Evolutionary conservation across 352 stramenopile species (phyloP).

Genomic region (Phytophthora constricta): DNA sequence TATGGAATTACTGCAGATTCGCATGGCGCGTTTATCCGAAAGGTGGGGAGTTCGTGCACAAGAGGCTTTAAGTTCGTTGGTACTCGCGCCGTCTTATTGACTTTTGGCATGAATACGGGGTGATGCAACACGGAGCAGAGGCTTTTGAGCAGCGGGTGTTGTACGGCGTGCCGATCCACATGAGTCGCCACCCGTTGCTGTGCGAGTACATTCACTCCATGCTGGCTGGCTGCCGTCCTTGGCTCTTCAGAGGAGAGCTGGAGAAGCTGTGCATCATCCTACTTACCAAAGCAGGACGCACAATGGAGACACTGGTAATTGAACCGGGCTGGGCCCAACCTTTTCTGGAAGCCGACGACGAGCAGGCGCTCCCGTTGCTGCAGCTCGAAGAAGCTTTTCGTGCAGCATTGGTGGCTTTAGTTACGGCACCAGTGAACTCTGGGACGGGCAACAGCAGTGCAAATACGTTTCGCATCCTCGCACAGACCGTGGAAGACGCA

Average conservation of each 20-base stretch:
- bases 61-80: no score
- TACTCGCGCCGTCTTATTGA: no score
- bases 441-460: conserved; percentile 7
- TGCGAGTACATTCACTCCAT: conserved; percentile 84
- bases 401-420: conserved; percentile 59
- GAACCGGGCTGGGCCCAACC: conserved; percentile 49
- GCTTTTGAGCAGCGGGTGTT: conserved; percentile 67
- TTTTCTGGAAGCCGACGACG: conserved; percentile 33
- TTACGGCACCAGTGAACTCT: conserved; percentile 32
- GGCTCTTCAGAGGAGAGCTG: conserved; percentile 63
- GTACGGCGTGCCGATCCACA: conserved; percentile 84
- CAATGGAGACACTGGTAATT: conserved; percentile 59
- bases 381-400: conserved; percentile 75
- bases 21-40: conserved; percentile 58
- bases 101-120: no score
- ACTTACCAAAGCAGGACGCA: conserved; percentile 53
- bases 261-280: conserved; percentile 73
- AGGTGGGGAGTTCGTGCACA: no score
- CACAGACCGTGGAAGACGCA: conserved; percentile 63
- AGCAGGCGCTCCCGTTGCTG: conserved; percentile 44
- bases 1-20: conserved; percentile 39
- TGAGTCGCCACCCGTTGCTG: conserved; percentile 73
- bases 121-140: no score
- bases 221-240: conserved; percentile 65
- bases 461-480: conserved; percentile 75